Percentiles rank a stretch among this genome's conserved stretches.
Evolutionary conservation across 495 filamentous ascomycete genomes (phyloP).

Genomic region (Clavariopsis aquatica): DNA sequence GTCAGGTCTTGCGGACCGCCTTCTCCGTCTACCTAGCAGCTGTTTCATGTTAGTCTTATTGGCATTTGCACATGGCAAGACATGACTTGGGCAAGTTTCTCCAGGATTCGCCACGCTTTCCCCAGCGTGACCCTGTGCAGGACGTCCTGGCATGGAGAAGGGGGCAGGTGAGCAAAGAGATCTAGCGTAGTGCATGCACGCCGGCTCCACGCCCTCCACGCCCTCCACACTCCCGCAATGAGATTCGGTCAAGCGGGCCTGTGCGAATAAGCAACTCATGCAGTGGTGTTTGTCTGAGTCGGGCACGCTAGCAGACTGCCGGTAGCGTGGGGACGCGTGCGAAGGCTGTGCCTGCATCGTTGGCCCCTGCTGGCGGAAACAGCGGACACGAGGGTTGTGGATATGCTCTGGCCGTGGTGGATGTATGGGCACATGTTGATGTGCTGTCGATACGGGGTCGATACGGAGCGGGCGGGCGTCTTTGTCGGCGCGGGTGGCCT

Average conservation of each 20-base stretch:
- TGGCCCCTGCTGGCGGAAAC: neutral
- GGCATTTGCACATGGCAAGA: neutral
- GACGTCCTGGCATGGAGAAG: neutral
- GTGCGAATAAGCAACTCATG: neutral
- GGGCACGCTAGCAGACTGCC: neutral
- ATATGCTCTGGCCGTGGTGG: neutral
- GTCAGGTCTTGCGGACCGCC: neutral
- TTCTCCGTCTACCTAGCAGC: neutral
- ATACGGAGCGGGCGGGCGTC: slow-evolving; percentile 1
- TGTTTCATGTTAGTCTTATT: neutral
- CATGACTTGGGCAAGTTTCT: neutral
- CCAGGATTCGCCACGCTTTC: neutral
- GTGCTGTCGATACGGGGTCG: no score
- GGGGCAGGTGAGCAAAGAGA: neutral
- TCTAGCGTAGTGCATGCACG: neutral
- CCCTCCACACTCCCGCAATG: neutral
- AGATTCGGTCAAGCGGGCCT: neutral
- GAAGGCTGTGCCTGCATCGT: neutral
- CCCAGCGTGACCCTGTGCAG: neutral
- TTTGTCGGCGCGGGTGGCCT: neutral
- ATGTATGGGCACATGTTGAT: neutral
- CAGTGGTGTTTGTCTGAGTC: neutral
- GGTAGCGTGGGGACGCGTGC: neutral
- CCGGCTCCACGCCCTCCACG: neutral
- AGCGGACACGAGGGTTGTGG: neutral